phyloP scores from a whole-genome alignment of 805 yeast species.

The Saccharomyces jurei region DNA sequence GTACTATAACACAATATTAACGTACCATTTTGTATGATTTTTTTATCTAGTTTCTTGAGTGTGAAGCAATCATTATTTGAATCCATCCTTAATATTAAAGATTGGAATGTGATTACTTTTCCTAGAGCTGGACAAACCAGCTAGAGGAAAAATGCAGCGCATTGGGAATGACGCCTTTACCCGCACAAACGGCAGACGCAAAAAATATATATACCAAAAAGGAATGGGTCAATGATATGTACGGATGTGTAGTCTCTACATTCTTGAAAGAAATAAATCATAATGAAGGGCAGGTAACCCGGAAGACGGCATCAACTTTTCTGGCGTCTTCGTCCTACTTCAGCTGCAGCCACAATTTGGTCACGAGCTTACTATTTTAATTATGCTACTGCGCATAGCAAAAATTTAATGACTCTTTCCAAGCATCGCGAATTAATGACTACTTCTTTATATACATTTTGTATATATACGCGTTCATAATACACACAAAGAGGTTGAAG shows the following conservation, averaged over 20 bases:
- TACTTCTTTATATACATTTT: neutral
- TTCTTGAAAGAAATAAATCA: neutral
- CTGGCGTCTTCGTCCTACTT: neutral
- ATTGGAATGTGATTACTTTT: neutral
- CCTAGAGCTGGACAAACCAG: neutral
- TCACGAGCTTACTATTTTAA: neutral
- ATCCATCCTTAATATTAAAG: neutral
- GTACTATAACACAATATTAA: neutral
- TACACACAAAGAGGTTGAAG: neutral
- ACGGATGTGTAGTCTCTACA: neutral
- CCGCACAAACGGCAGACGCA: neutral
- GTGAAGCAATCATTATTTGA: too few species aligned
- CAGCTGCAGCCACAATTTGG: neutral
- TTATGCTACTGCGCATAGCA: neutral
- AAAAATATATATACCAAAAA: neutral
- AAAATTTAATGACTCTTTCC: neutral
- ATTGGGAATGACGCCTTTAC: neutral
- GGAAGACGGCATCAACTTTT: neutral
- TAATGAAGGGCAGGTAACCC: neutral
- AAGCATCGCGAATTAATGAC: neutral
- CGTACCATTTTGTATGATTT: neutral
- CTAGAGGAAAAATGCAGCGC: neutral
- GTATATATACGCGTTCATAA: neutral
- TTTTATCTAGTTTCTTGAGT: neutral
- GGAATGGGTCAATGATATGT: neutral